Evolutionary conservation across 495 filamentous ascomycete genomes (phyloP).

Genomic region (Annulohypoxylon moriforme): DNA sequence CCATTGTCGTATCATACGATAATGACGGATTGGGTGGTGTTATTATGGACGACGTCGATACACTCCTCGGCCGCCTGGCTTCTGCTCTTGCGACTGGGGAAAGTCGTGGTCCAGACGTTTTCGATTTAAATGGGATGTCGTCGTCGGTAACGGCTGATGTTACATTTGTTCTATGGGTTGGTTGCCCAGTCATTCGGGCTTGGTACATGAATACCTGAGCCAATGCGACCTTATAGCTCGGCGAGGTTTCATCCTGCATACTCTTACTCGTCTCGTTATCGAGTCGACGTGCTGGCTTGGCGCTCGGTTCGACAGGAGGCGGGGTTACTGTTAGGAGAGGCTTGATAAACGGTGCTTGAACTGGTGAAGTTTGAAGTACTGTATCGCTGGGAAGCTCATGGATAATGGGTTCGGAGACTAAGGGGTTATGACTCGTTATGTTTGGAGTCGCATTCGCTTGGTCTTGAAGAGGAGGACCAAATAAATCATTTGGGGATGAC

Average conservation of each 20-base stretch:
- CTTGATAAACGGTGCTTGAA: background rate
- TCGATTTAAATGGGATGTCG: background rate
- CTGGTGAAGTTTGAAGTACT: background rate
- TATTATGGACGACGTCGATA: background rate
- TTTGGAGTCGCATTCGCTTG: background rate
- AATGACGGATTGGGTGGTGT: background rate
- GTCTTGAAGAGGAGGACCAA: background rate
- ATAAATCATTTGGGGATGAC: background rate
- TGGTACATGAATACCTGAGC: constrained; percentile 26
- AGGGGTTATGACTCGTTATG: background rate
- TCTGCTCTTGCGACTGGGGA: background rate
- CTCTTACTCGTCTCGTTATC: background rate
- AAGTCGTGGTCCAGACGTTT: background rate
- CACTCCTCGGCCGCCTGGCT: background rate
- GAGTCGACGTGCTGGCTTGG: background rate
- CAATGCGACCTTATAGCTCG: constrained; percentile 10
- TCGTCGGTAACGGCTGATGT: background rate
- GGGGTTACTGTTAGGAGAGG: background rate
- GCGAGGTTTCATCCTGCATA: background rate
- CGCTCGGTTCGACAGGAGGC: background rate
- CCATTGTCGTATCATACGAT: background rate
- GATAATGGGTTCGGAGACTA: background rate
- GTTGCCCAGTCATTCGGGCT: constrained; percentile 7
- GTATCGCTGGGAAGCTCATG: background rate
- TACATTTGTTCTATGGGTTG: background rate